phyloP scores from a whole-genome alignment of 164 flowering plant genomes.

The Berberis vulgaris region DNA sequence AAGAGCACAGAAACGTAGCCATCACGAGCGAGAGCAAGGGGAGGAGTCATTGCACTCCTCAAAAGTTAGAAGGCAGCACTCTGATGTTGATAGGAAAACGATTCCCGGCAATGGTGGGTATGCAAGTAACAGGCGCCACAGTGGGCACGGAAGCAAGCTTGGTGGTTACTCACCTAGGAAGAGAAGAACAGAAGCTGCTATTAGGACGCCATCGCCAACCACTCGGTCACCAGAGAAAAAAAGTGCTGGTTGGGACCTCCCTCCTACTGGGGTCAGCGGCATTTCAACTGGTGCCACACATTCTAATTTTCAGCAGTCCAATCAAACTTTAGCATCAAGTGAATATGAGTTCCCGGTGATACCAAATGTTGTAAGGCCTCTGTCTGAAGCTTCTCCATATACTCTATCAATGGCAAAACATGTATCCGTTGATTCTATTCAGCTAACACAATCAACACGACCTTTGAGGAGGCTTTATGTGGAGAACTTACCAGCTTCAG shows the following conservation, averaged over 20 bases:
- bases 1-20: slow-evolving; percentile 33
- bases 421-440: slow-evolving; percentile 54
- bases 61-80: slow-evolving; percentile 36
- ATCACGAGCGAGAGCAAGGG: slow-evolving; percentile 30
- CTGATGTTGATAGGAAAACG: slow-evolving; percentile 41
- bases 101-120: slow-evolving; percentile 37
- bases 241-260: slow-evolving; percentile 74
- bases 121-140: slow-evolving; percentile 36
- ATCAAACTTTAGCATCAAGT: slow-evolving; percentile 18
- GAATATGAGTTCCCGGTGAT: slow-evolving; percentile 20
- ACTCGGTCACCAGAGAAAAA: slow-evolving; percentile 60
- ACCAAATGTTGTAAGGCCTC: slow-evolving; percentile 21
- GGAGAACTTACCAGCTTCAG: slow-evolving; percentile 72
- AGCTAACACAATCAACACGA: slow-evolving; percentile 79
- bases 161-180: slow-evolving; percentile 99
- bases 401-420: slow-evolving; percentile 16
- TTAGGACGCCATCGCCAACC: slow-evolving; percentile 69
- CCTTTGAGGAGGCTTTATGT: slow-evolving; percentile 76
- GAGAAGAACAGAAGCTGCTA: slow-evolving; percentile 65
- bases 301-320: slow-evolving; percentile 20
- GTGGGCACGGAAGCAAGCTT: slow-evolving; percentile 56
- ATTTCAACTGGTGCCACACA: slow-evolving; percentile 19
- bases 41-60: slow-evolving; percentile 28
- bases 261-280: slow-evolving; percentile 32
- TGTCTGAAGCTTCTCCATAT: slow-evolving; percentile 15